Evolutionary conservation across 2,329 filamentous ascomycete genomes (phyloP), one percentile per base, ranked within the genome.

Genomic region (Aspergillus sp.): DNA sequence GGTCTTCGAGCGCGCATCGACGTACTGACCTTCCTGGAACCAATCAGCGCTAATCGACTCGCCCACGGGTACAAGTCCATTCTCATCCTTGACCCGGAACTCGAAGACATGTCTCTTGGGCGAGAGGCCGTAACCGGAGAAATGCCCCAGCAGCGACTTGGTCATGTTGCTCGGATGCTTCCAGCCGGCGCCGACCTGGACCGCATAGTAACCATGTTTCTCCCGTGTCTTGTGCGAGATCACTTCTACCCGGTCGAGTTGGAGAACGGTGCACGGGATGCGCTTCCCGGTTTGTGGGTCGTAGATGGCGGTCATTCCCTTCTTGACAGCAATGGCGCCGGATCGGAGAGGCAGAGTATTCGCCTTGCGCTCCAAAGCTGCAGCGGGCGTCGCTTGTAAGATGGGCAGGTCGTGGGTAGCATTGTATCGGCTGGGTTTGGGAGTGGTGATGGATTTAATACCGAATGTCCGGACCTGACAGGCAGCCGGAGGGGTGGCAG

Each of bases 281-380:
- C 91, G 83, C 53, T 78, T 79, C 57, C 87, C 86, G 28, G 86
- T 86, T 58, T 82, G 80, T 0, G 78, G 70, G 62, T 89, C 83
- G 76, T 86, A 97, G 54, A 96, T 72, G 50, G 86, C 90, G 39
- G 89, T 94, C 87, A 98, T 97, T 68, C 93, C 93, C 73, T 90
- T 91, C 73, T 98, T 98, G 64, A 83, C 78, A 8, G 86, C 89
- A 41, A 98, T 77, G 6, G 88, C 83, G 29, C 93, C 93, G 2
- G 89, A 83, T 29, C 93, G 85, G 38, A 79, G 71, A 5, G 82
- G 81, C 7, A 81, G 73, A 0, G 74, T 79, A 53, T 73, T 71
- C 35, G 73, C 70, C 65, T 78, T 80, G 43, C 80, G 78, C 47
- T 73, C 68, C 47, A 82, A 73, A 2, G 82, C 81, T n/a, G 78